These are phyloP conservation scores for Claviceps quebecensis DNA, from an alignment of 2,329 filamentous ascomycete species.

Conservation along the genomic window DNA sequence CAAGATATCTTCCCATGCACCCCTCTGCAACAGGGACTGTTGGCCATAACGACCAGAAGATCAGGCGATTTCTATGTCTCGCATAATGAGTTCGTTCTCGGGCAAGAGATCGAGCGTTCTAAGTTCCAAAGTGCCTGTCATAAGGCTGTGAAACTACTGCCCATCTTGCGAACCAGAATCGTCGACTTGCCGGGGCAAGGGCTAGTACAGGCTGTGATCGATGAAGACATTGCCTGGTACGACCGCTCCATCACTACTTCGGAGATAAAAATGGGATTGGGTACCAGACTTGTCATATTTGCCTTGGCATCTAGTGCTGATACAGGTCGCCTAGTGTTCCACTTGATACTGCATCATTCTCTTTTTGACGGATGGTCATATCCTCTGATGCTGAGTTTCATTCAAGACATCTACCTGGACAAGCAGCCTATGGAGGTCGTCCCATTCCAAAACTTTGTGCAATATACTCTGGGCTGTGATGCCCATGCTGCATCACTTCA, in stretches of 20 bases:
- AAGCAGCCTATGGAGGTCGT: not conserved
- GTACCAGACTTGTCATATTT: constrained; percentile 26
- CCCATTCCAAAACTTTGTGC: constrained; percentile 20
- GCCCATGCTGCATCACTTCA: not conserved
- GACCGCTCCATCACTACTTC: not conserved
- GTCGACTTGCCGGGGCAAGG: constrained; percentile 26
- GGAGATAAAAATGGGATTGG: constrained; percentile 19
- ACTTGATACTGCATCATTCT: constrained; percentile 28
- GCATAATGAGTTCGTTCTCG: constrained; percentile 7
- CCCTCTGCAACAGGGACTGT: constrained; percentile 24
- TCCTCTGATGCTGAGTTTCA: constrained; percentile 27
- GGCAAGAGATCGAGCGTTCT: constrained; percentile 1
- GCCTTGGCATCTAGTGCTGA: constrained; percentile 14
- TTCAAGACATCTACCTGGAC: constrained; percentile 6
- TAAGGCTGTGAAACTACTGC: not conserved
- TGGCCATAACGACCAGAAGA: constrained; percentile 19
- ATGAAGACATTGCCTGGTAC: constrained; percentile 19
- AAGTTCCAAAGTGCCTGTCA: constrained; percentile 8
- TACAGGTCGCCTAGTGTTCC: constrained; percentile 25
- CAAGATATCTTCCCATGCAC: constrained; percentile 16
- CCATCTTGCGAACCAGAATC: constrained; percentile 31
- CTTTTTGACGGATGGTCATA: constrained; percentile 34
- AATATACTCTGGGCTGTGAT: not conserved
- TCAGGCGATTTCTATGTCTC: constrained; percentile 20
- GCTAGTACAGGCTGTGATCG: constrained; percentile 29